A percentile compares a stretch with the other conserved stretches of the same genome.
Conservation (phyloP, 441 rosid species). For the Raphanus hybrid region DNA sequence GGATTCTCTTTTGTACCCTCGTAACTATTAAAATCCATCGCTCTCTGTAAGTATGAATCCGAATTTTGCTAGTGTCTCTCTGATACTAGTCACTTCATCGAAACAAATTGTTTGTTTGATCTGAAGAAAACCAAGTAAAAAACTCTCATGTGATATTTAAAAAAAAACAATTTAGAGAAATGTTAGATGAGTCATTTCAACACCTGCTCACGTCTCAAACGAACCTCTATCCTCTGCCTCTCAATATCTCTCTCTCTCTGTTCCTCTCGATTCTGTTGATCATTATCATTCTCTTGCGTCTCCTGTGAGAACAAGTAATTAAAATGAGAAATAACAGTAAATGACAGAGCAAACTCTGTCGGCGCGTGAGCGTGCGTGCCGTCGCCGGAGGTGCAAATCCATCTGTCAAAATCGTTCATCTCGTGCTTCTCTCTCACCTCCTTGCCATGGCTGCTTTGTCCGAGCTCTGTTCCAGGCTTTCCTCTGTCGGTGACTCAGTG, state of each 20-base stretch:
- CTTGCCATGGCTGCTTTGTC: too few species aligned
- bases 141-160: background rate
- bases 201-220: slow-evolving; percentile 2
- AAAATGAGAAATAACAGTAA: background rate
- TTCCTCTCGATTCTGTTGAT: background rate
- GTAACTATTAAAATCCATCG: background rate
- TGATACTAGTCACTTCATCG: background rate
- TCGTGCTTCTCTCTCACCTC: too few species aligned
- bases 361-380: too few species aligned
- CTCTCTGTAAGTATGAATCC: background rate
- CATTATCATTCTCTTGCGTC: background rate
- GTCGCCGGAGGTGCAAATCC: too few species aligned
- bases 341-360: background rate
- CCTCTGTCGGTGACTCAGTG: too few species aligned
- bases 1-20: background rate
- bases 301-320: background rate
- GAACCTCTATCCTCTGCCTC: slow-evolving; percentile 13
- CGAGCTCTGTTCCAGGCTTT: too few species aligned
- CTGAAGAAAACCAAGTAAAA: background rate
- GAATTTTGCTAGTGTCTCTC: background rate
- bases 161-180: background rate
- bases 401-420: too few species aligned
- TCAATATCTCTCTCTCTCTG: background rate
- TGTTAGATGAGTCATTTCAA: slow-evolving; percentile 2
- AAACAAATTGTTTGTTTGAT: background rate